phyloP scores from a whole-genome alignment of 2,329 filamentous ascomycete genomes.

The Mycosphaerella sp. region DNA sequence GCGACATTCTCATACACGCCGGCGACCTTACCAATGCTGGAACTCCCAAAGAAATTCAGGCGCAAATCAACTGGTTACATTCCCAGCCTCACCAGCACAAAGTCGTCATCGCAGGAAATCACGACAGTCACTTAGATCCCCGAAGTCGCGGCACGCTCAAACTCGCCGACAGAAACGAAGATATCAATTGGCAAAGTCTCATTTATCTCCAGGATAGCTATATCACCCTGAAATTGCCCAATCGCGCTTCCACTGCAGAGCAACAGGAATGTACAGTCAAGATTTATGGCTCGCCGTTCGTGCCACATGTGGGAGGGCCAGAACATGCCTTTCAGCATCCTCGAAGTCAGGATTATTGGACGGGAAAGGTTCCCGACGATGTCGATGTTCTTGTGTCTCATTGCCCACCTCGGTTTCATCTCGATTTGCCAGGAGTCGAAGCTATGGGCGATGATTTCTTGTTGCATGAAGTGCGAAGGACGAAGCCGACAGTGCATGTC shows the following conservation, averaged over 20 bases:
- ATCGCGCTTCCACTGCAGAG: constrained; percentile 9
- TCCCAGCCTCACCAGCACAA: constrained; percentile 71
- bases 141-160: constrained; percentile 48
- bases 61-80: constrained; percentile 76
- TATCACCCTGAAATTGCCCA: constrained; percentile 56
- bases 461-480: constrained; percentile 65
- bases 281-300: constrained; percentile 68
- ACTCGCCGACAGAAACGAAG: constrained; percentile 46
- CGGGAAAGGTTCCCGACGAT: constrained; percentile 60
- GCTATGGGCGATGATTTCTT: constrained; percentile 63
- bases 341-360: constrained; percentile 62
- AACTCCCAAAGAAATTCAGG: constrained; percentile 66
- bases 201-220: constrained; percentile 69
- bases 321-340: constrained; percentile 75
- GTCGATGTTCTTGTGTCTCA: constrained; percentile 79
- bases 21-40: constrained; percentile 77
- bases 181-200: constrained; percentile 62
- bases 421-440: constrained; percentile 50
- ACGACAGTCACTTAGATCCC: constrained; percentile 79
- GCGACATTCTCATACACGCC: constrained; percentile 83
- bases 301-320: constrained; percentile 66
- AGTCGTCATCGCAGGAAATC: constrained; percentile 78
- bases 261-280: constrained; percentile 56
- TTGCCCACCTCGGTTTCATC: constrained; percentile 67
- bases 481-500: constrained; percentile 68